Evolutionary conservation across 1,284 basidiomycete species (phyloP), one percentile per base, ranked within the genome.

Genomic region (Ganoderma meredithae): DNA sequence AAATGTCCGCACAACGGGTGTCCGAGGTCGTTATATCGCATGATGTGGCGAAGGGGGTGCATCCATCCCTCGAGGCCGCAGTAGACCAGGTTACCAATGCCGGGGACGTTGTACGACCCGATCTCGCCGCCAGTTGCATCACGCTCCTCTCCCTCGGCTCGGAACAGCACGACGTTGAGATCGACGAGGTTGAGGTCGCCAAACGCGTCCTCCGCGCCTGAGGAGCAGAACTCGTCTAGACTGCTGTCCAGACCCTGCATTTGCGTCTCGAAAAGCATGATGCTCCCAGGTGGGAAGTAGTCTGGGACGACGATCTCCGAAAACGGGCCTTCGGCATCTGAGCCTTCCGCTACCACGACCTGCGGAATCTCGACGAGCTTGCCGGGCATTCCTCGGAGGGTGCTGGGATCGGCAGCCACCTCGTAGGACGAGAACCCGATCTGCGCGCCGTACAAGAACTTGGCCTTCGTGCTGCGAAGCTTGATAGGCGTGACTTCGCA

Each of bases 61-160:
- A 98, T 98, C 95, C 96, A 98, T 1, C 96, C 97, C 78, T 98
- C 95, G 62, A 98, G 80, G 36, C 96, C 96, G 76, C 95, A 98
- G 80, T 97, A 98, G 13, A 88, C 89, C 76, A 96, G 82, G 65
- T 86, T 85, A 0, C 93, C 94, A 43, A 90, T 78, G 36, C 86
- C 87, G 12, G 95, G 93, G 40, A 98, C 81, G 63, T 90, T 85
- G 79, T 98, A 98, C 1, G 84, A 86, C 5, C 96, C 96, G 76
- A 89, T 88, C 70, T 85, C 82, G 1, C 90, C 90, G 8, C 77
- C 80, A 17, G 95, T 97, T 1, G 94, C 93, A 77, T 98, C 96
- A 27, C 89, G 83, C 79, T 98, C 96, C 80, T 98, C 97, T 0
- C 90, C 92, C 69, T 98, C 95, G 0, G 94, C 86, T 31, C 96